Conservation (phyloP, 1,284 basidiomycete species). For the Boletus subluridellus region DNA sequence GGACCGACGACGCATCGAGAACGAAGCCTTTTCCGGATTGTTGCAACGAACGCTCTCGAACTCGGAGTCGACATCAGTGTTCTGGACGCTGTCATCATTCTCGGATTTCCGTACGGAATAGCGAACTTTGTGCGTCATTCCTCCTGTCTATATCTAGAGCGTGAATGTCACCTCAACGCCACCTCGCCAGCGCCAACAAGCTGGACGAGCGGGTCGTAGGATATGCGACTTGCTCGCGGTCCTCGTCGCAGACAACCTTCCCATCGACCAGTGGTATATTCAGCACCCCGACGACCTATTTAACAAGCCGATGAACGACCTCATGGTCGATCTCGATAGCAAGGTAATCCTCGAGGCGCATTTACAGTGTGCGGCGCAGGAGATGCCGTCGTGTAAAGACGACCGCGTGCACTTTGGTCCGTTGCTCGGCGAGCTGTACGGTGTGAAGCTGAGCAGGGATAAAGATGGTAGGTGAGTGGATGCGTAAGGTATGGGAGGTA, state of each 20-base stretch:
- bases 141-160: neutral
- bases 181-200: no score
- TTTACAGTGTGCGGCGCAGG: no score
- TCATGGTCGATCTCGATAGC: constrained; percentile 42
- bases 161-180: neutral
- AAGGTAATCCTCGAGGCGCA: no score
- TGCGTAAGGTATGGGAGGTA: no score
- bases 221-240: no score
- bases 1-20: constrained; percentile 82
- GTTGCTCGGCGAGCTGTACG: no score
- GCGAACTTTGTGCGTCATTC: constrained; percentile 63
- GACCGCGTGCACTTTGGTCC: no score
- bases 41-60: constrained; percentile 61
- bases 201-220: no score
- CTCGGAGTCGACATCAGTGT: no score
- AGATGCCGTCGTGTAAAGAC: no score
- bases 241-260: constrained; percentile 68
- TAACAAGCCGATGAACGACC: constrained; percentile 57
- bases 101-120: constrained; percentile 83
- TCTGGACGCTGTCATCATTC: constrained; percentile 85
- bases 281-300: constrained; percentile 71
- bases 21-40: constrained; percentile 86
- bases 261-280: constrained; percentile 79
- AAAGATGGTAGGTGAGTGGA: no score
- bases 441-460: no score